Conservation (phyloP, 805 yeast genomes). For the Debaryomyces prosopidis region DNA sequence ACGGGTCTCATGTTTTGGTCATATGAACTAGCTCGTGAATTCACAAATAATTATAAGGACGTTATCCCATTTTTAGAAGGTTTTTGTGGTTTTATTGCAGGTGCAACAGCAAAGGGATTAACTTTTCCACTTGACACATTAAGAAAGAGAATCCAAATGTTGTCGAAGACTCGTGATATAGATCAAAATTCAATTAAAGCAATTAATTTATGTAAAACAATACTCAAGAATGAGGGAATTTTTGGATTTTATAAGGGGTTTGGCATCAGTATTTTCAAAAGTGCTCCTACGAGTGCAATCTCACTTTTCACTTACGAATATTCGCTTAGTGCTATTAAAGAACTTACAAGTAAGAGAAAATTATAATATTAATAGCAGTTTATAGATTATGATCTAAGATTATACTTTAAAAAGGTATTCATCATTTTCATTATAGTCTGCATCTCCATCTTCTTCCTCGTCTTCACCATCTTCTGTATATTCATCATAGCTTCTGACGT, state of each 20-base stretch:
- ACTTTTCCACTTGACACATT: conserved; percentile 88
- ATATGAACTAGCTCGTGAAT: conserved; percentile 54
- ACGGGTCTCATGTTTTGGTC: conserved; percentile 76
- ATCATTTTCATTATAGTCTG: conserved; percentile 17
- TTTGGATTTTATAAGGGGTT: conserved; percentile 76
- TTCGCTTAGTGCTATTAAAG: conserved; percentile 14
- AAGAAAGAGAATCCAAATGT: conserved; percentile 74
- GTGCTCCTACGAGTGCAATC: conserved; percentile 77
- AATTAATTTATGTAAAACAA: conserved; percentile 28
- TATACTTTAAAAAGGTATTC: conserved; percentile 32
- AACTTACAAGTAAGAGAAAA: neutral
- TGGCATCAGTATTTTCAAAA: conserved; percentile 66
- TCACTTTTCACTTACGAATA: conserved; percentile 67
- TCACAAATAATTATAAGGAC: conserved; percentile 20
- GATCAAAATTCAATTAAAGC: conserved; percentile 12
- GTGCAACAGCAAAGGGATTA: conserved; percentile 66
- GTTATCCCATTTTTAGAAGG: conserved; percentile 48
- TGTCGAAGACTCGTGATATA: conserved; percentile 13
- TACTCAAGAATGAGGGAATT: conserved; percentile 58
- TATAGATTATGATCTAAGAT: neutral
- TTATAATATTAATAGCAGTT: conserved; percentile 1
- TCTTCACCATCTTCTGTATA: conserved; percentile 10
- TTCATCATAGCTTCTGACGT: conserved; percentile 20
- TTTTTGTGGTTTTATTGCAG: conserved; percentile 73
- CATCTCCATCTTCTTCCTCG: conserved; percentile 14